These are phyloP conservation scores for Solanum rostratum DNA, from an alignment of 257 asterid species.

Conservation along the genomic window DNA sequence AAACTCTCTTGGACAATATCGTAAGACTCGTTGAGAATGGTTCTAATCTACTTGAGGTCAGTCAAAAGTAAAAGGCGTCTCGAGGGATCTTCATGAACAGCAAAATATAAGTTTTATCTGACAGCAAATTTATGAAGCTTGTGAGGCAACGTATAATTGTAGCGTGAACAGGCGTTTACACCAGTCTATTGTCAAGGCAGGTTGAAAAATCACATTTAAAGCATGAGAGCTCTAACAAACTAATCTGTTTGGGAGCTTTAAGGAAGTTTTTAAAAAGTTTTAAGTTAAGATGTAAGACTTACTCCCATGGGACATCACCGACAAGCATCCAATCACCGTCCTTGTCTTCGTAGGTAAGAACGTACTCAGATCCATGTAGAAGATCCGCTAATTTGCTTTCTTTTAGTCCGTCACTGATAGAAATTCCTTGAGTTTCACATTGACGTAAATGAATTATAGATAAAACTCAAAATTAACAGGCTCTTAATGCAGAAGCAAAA, in stretches of 20 bases:
- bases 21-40: neutral
- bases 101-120: neutral
- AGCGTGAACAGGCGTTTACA: neutral
- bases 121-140: neutral
- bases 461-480: neutral
- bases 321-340: conserved; percentile 99
- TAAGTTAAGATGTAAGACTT: conserved; percentile 8
- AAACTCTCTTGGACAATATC: neutral
- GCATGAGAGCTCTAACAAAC: neutral
- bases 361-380: conserved; percentile 72
- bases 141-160: neutral
- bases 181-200: neutral
- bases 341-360: conserved; percentile 81
- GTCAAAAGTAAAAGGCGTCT: neutral
- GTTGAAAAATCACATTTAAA: neutral
- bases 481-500: neutral
- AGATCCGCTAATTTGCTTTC: conserved; percentile 67
- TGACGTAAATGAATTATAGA: conserved; percentile 10
- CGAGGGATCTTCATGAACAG: neutral
- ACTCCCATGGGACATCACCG: conserved; percentile 96
- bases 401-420: conserved; percentile 25
- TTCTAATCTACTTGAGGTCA: neutral
- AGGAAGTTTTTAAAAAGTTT: neutral
- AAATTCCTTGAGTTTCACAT: conserved; percentile 18
- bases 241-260: neutral